These are phyloP conservation scores for Sarocladium kiliense DNA, from an alignment of 2,329 filamentous ascomycete species.

Conservation along the genomic window DNA sequence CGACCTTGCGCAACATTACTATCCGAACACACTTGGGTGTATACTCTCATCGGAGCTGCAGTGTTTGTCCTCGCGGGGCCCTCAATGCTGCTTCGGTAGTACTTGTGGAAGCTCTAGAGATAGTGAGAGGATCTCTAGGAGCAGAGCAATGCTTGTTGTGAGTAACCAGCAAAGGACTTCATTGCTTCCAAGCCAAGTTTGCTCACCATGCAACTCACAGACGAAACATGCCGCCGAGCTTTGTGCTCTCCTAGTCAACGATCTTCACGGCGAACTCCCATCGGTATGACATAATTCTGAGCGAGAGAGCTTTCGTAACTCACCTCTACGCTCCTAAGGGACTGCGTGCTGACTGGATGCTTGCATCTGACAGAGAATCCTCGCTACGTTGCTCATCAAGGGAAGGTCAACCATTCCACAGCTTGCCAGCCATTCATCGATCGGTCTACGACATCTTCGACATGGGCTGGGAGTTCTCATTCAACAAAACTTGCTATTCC, in stretches of 20 bases:
- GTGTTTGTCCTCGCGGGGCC: not conserved
- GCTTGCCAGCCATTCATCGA: conserved; percentile 65
- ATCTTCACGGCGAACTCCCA: conserved; percentile 85
- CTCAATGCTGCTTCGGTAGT: conserved; percentile 65
- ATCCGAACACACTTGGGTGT: not conserved
- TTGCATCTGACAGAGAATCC: conserved; percentile 63
- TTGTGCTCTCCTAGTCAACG: conserved; percentile 81
- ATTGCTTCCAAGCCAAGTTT: not conserved
- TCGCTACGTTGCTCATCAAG: conserved; percentile 69
- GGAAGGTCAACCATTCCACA: conserved; percentile 70
- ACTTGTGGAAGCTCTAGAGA: conserved; percentile 69
- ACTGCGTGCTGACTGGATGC: not conserved
- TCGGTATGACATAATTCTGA: conserved; percentile 54
- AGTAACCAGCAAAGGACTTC: conserved; percentile 21
- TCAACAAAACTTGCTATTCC: conserved; percentile 81
- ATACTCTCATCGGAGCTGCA: conserved; percentile 8
- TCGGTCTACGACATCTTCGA: conserved; percentile 70
- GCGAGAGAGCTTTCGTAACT: not conserved
- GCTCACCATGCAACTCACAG: conserved; percentile 26
- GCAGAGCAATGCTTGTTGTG: conserved; percentile 55
- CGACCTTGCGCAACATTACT: not conserved
- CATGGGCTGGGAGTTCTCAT: conserved; percentile 79
- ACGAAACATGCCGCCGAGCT: conserved; percentile 78
- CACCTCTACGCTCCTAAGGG: not conserved
- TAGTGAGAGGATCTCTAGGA: conserved; percentile 73